These are phyloP conservation scores for Fragaria vesca DNA, from an alignment of 306 rosid genomes.

Conservation along the genomic window DNA sequence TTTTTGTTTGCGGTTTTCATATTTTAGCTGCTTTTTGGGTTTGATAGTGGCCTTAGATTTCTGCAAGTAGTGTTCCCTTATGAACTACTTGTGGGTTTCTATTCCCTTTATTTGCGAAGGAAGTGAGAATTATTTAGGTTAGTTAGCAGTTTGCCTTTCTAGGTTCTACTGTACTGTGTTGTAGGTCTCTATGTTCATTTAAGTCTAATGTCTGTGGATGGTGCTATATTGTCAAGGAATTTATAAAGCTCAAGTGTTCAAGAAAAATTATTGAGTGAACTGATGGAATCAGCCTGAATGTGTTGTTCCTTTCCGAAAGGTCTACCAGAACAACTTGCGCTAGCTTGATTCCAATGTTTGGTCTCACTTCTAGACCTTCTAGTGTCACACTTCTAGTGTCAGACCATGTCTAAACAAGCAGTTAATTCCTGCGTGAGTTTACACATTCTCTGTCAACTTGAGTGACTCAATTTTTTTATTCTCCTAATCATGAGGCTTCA, in stretches of 20 bases:
- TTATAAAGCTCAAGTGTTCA: background rate
- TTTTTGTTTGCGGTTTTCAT: conserved; percentile 1
- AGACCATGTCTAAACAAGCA: no score
- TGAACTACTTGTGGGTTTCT: background rate
- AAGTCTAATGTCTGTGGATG: background rate
- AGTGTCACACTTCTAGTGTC: no score
- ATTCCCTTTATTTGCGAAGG: background rate
- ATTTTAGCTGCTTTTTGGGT: conserved; percentile 27
- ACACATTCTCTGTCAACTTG: no score
- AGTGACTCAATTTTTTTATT: no score
- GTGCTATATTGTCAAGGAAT: background rate
- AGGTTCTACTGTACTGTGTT: background rate
- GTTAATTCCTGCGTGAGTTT: no score
- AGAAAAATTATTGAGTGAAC: background rate
- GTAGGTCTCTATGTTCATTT: background rate
- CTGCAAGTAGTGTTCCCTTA: conserved; percentile 15
- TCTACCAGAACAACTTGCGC: no score
- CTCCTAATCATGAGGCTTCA: no score
- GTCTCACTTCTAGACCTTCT: no score
- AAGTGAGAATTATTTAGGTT: background rate
- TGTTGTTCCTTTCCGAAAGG: no score
- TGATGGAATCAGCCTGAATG: no score
- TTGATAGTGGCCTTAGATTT: conserved; percentile 24
- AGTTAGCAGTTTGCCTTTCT: background rate
- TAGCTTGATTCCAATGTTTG: no score